Base-by-base conservation (phyloP, 441 rosid species). In the Lagerstroemia fauriei region DNA sequence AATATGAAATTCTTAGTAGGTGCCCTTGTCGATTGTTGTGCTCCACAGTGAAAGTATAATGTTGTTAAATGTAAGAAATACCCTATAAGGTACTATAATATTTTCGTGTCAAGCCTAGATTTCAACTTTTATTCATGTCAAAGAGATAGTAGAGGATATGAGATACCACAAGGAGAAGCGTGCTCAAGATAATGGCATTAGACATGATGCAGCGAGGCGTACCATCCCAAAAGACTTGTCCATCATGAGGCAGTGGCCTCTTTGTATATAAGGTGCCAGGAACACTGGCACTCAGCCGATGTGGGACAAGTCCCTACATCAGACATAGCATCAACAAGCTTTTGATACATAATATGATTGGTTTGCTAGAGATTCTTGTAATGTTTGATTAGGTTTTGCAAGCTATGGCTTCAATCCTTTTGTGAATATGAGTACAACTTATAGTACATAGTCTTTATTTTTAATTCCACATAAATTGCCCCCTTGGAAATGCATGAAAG, bases 111-210 rank as follows among this genome's bases (percentile, higher is more conserved):
- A 69, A 69, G 46, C 17, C 73, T 31, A 31, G 73, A 38, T 44
- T 69, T 31, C 73, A 31, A 31, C 17, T 8, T 1, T 31, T 69
- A 8, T 69, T 29, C 46, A 18, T 38, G 22, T 31, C 14, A 66
- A 66, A 27, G 72, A 66, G 17, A 66, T 66, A 66, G 31, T 34
- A 27, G 72, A 66, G 38, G 34, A 66, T 17, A 66, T 66, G 72
- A n/a, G 72, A 66, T 66, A 34, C 31, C 72, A 66, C 32, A 66
- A 66, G 72, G 72, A 66, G 72, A 66, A 66, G 18, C 72, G 72
- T n/a, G 72, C 27, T 66, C 32, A 66, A 66, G 72, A 66, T 66
- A 11, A 66, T 32, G 13, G 20, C 7, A 27, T 66, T 66, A 66
- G 72, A 66, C 72, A 66, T 66, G 72, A 66, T n/a, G 72, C 34